Base-by-base conservation (phyloP, 352 stramenopile species). In the Phytopythium litorale region DNA sequence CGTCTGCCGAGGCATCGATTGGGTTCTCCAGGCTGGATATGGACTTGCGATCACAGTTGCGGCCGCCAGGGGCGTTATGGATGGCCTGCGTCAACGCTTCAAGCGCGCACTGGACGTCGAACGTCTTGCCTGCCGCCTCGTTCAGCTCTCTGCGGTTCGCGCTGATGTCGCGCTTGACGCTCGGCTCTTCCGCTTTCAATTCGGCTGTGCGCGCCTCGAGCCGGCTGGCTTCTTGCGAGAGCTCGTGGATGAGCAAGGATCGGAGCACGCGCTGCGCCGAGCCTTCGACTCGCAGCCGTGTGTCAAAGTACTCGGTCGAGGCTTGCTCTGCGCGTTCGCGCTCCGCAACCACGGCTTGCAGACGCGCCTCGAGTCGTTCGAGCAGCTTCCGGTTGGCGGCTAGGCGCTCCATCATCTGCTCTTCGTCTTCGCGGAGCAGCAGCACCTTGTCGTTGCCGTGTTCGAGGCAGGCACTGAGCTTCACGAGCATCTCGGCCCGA, bases 231-330 rank as follows among this genome's bases (percentile, higher is more conserved):
- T 89, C 76, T 2, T 63, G 28, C 28, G 55, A 40, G 13, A 85
- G 58, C 49, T 89, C 80, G 12, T 70, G 75, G 40, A 89, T 52
- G 2, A 88, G 21, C 40, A 82, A 59, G 6, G 38, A 49, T 2
- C 80, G 72, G n/a, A 79, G 56, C 4, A 89, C 78, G 7, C 82
- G 78, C 62, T 91, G 80, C 15, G 72, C 61, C 23, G 64, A 64
- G 43, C 82, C 80, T 63, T 84, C 80, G 2, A 91, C 66, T 7
- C 78, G 78, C 21, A 89, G 37, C 13, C 63, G 66, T 7, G 78
- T 83, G 59, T 91, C 82, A 58, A 89, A 89, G 59, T 75, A 89
- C 21, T 81, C 71, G 7, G 76, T 90, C 7, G 63, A 65, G 4
- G 58, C 58, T 6, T 59, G 67, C 40, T 66, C 61, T 2, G 75